Conservation (phyloP, 179 eudicot species). For the Dionaea muscipula region DNA sequence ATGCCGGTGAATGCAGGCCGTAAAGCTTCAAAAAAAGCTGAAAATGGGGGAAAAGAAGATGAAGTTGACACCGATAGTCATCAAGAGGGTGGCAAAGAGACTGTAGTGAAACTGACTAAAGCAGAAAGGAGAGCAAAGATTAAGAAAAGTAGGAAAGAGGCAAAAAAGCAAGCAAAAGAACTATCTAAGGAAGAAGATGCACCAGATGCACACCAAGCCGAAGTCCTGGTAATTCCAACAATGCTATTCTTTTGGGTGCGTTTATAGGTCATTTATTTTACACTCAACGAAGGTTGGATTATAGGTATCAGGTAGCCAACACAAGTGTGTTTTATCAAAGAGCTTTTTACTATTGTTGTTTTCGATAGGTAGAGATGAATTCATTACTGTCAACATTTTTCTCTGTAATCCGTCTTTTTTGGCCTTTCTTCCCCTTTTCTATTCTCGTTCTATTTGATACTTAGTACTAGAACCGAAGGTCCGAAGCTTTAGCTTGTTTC, state of each 20-base stretch:
- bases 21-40: conserved; percentile 21
- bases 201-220: conserved; percentile 45
- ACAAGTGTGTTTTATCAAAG: too few species aligned
- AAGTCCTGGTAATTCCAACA: conserved; percentile 42
- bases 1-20: conserved; percentile 23
- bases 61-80: conserved; percentile 27
- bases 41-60: conserved; percentile 22
- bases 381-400: too few species aligned
- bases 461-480: too few species aligned
- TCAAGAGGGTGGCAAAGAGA: conserved; percentile 16
- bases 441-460: too few species aligned
- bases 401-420: too few species aligned
- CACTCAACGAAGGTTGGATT: not conserved
- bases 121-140: conserved; percentile 71
- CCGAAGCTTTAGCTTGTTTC: too few species aligned
- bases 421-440: too few species aligned
- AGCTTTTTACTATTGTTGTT: too few species aligned
- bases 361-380: too few species aligned
- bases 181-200: conserved; percentile 30
- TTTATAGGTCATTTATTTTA: not conserved
- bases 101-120: conserved; percentile 44
- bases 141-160: conserved; percentile 68
- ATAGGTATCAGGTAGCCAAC: too few species aligned
- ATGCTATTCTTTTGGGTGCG: not conserved
- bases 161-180: conserved; percentile 68